These are phyloP conservation scores for Oleoguttula mirabilis DNA, from an alignment of 495 filamentous ascomycete genomes.

Conservation along the genomic window DNA sequence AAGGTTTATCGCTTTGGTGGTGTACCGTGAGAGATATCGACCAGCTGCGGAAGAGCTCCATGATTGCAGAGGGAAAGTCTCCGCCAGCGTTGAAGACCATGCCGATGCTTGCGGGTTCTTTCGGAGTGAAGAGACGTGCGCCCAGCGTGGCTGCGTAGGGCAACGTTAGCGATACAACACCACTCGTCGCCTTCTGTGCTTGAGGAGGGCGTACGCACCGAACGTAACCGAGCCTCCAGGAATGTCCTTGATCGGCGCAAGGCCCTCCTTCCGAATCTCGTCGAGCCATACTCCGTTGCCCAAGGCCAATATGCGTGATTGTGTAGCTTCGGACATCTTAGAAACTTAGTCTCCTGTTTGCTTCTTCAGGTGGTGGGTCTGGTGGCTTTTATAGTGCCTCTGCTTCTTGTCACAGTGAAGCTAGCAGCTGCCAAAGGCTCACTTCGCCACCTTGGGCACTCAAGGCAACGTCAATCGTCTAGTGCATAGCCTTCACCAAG, in stretches of 20 bases:
- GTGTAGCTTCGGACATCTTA: too few relatives aligned
- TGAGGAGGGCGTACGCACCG: constrained; percentile 2
- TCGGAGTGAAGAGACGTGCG: constrained; percentile 24
- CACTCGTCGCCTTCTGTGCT: too few relatives aligned
- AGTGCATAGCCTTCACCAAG: too few relatives aligned
- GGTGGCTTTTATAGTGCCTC: too few relatives aligned
- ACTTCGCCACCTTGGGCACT: too few relatives aligned
- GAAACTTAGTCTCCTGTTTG: too few relatives aligned
- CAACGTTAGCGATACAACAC: neutral
- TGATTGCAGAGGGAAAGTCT: constrained; percentile 20
- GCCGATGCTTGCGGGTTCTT: constrained; percentile 9
- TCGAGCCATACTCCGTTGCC: constrained; percentile 17
- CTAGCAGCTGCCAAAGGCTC: too few relatives aligned
- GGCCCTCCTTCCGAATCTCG: constrained; percentile 5
- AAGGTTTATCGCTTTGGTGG: constrained; percentile 8
- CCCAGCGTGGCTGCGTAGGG: constrained; percentile 26
- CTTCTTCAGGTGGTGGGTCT: too few relatives aligned
- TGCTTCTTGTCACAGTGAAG: too few relatives aligned
- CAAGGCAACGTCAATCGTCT: too few relatives aligned
- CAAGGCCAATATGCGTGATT: constrained; percentile 1
- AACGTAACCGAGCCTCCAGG: constrained; percentile 14
- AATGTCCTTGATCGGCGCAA: constrained; percentile 1
- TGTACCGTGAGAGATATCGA: constrained; percentile 7
- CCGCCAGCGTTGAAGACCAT: constrained; percentile 21
- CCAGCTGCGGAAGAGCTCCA: constrained; percentile 21